A percentile compares a stretch with the other conserved stretches of the same genome.
phyloP scores from a whole-genome alignment of 805 yeast species.

The Candida maltosa region DNA sequence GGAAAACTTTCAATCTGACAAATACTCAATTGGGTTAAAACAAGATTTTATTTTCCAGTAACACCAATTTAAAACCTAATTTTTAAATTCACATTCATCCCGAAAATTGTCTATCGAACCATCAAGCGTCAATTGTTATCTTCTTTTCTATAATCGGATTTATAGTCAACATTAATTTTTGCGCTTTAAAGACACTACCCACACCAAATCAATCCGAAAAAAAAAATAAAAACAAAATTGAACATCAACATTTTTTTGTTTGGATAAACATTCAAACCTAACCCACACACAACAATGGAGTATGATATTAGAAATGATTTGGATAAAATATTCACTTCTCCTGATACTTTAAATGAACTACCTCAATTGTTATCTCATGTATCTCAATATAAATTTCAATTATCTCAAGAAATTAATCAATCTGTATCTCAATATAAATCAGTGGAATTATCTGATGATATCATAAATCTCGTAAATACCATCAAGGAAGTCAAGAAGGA shows the following conservation, averaged over 20 bases:
- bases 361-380: slow-evolving; percentile 50
- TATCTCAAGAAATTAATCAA: slow-evolving; percentile 43
- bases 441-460: slow-evolving; percentile 25
- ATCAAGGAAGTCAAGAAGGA: slow-evolving; percentile 46
- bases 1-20: too few relatives aligned
- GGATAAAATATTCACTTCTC: slow-evolving; percentile 45
- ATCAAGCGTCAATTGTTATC: too few relatives aligned
- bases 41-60: too few relatives aligned
- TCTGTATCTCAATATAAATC: slow-evolving; percentile 33
- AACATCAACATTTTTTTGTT: too few relatives aligned
- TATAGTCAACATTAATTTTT: too few relatives aligned
- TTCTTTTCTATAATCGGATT: too few relatives aligned
- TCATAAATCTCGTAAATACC: slow-evolving; percentile 39
- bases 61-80: too few relatives aligned
- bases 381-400: slow-evolving; percentile 44
- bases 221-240: slow-evolving; percentile 1
- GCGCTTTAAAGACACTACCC: too few relatives aligned
- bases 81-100: too few relatives aligned
- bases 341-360: slow-evolving; percentile 49
- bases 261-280: neutral
- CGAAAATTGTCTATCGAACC: too few relatives aligned
- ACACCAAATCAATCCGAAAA: too few relatives aligned
- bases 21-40: too few relatives aligned
- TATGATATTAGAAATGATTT: slow-evolving; percentile 59
- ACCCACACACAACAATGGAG: slow-evolving; percentile 14